These are phyloP conservation scores for Amanita pseudoporphyria DNA, from an alignment of 768 basidiomycete genomes.

Conservation along the genomic window DNA sequence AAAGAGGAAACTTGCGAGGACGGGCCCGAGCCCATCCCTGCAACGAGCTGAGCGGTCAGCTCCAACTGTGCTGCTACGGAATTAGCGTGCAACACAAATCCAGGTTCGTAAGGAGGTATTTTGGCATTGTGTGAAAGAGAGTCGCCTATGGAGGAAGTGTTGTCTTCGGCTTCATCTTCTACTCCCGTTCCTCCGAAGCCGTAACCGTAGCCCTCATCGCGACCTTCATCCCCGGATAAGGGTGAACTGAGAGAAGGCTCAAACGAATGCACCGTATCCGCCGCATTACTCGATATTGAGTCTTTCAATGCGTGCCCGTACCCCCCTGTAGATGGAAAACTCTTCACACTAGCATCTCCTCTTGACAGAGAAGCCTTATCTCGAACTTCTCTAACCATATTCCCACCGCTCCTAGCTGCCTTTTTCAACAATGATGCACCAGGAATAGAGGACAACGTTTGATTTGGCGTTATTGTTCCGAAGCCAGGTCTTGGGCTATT, in stretches of 20 bases:
- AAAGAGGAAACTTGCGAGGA: background rate
- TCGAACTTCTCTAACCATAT: background rate
- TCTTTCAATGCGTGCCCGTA: background rate
- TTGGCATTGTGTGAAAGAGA: constrained; percentile 31
- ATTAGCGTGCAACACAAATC: constrained; percentile 62
- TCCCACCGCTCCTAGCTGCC: background rate
- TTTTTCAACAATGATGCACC: background rate
- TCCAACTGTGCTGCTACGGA: constrained; percentile 71
- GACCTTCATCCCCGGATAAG: background rate
- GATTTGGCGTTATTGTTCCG: background rate
- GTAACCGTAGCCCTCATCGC: background rate
- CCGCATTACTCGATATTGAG: background rate
- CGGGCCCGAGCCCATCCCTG: constrained; percentile 28
- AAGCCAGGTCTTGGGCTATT: too few relatives aligned
- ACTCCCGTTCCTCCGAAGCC: constrained; percentile 19
- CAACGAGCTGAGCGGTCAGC: constrained; percentile 55
- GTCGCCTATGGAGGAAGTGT: constrained; percentile 8
- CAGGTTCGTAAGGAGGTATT: constrained; percentile 45
- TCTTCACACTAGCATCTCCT: background rate
- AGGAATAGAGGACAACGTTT: background rate
- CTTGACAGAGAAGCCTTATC: background rate
- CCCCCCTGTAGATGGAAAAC: background rate
- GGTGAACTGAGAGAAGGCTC: background rate
- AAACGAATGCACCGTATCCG: background rate
- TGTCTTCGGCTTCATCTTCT: constrained; percentile 29